A percentile compares a stretch with the other conserved stretches of the same genome.
phyloP scores from a whole-genome alignment of 176 grass and related monocot genomes.

The Coix lacrymajobi region DNA sequence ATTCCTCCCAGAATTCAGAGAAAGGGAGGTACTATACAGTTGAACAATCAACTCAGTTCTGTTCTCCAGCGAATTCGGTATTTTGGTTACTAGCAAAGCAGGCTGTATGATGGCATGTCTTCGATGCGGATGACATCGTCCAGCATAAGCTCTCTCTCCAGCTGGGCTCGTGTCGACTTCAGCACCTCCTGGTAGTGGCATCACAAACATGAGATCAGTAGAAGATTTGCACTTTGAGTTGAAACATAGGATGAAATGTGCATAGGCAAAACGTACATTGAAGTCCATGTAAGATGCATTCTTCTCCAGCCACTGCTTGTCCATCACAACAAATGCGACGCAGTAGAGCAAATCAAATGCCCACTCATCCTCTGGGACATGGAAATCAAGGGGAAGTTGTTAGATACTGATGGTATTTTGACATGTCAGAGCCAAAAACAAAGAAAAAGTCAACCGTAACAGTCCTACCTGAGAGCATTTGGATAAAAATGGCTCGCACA shows the following conservation, averaged over 20 bases:
- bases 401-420: not conserved
- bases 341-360: slow-evolving; percentile 97
- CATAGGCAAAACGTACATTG: slow-evolving; percentile 41
- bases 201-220: not conserved
- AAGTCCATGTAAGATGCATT: slow-evolving; percentile 99
- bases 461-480: slow-evolving; percentile 88
- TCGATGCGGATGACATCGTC: slow-evolving; percentile 92
- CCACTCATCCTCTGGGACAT: slow-evolving; percentile 86
- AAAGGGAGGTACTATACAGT: slow-evolving; percentile 42
- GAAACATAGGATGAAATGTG: not conserved
- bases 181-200: slow-evolving; percentile 57
- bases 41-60: slow-evolving; percentile 20
- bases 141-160: slow-evolving; percentile 85
- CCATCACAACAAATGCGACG: slow-evolving; percentile 88
- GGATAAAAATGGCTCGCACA: slow-evolving; percentile 90
- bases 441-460: not conserved
- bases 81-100: slow-evolving; percentile 57
- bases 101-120: slow-evolving; percentile 94
- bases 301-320: slow-evolving; percentile 95
- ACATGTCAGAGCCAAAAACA: not conserved
- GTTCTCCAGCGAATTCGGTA: not conserved
- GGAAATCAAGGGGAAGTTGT: slow-evolving; percentile 15
- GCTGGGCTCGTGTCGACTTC: slow-evolving; percentile 65
- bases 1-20: slow-evolving; percentile 3
- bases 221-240: not conserved